Evolutionary conservation across 2,329 filamentous ascomycete species (phyloP).

Genomic region (Verticillium tricorpus): DNA sequence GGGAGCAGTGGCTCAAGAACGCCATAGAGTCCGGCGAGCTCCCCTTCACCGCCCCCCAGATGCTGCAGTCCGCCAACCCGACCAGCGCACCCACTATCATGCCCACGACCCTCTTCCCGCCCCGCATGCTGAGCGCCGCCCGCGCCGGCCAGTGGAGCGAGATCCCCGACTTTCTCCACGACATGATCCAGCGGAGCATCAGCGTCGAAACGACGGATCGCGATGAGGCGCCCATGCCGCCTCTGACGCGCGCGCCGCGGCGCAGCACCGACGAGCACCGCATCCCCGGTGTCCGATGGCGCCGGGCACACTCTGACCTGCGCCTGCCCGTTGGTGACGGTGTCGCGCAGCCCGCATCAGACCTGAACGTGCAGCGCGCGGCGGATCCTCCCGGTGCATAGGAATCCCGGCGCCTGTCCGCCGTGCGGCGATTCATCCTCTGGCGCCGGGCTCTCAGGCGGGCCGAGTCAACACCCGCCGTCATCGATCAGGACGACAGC

Average conservation of each 20-base stretch:
- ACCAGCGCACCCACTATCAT: slow-evolving; percentile 23
- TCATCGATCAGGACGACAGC: not conserved
- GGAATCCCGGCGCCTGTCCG: not conserved
- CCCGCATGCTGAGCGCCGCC: slow-evolving; percentile 49
- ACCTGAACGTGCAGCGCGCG: slow-evolving; percentile 22
- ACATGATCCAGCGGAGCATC: slow-evolving; percentile 44
- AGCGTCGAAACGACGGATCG: slow-evolving; percentile 20
- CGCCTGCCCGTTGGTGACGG: slow-evolving; percentile 34
- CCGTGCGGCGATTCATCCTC: not conserved
- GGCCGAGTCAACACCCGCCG: not conserved
- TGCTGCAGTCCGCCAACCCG: slow-evolving; percentile 27
- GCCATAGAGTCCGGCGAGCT: slow-evolving; percentile 60
- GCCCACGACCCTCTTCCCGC: slow-evolving; percentile 38
- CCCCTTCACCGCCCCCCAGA: slow-evolving; percentile 40
- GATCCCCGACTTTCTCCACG: slow-evolving; percentile 52
- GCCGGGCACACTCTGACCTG: slow-evolving; percentile 27
- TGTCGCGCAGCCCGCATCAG: slow-evolving; percentile 11
- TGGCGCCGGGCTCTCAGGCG: no score
- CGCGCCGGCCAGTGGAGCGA: slow-evolving; percentile 53
- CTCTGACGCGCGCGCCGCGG: slow-evolving; percentile 5
- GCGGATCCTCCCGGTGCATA: slow-evolving; percentile 25
- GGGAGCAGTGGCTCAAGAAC: slow-evolving; percentile 72
- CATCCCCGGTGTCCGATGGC: slow-evolving; percentile 8
- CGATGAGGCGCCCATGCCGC: slow-evolving; percentile 1
- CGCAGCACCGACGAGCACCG: not conserved